Base-by-base conservation (phyloP, 208 protist species). In the Acanthamoeba triangularis region DNA sequence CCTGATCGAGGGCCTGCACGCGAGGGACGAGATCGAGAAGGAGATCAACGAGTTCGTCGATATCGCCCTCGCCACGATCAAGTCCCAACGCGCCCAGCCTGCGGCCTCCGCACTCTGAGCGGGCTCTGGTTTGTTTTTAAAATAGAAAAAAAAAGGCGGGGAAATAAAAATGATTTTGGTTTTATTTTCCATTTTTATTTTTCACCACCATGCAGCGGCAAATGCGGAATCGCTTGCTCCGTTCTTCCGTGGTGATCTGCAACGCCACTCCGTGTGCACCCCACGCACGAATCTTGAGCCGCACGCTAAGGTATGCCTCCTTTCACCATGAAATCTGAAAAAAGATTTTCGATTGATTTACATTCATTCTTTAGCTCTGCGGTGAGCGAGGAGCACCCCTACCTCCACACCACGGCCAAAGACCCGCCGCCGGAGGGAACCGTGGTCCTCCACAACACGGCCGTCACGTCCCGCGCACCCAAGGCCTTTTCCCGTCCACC, bases 21-120 rank as follows among this genome's bases (percentile, higher is more conserved):
- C 20, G 37, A 41, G 54, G 7, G 54, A 23, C 13, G 93, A 95
- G 52, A 47, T 95, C 0, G 76, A 93, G 47, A 92, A 87, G 44
- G 93, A 95, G 54, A 95, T 95, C 54, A 72, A 95, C 56, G 18
- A 61, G 18, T 93, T 95, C n/a, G 63, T 95, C 8, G 93, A 87
- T 10, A 18, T 95, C 23, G 80, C 88, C 33, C 76, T 84, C 30
- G 63, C 33, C 61, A 41, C 11, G 20, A 91, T 72, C 49, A 87
- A 59, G 78, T 18, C 78, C 14, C 65, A 30, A 23, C 74, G 74
- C 25, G 74, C 74, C 16, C 23, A 37, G 7, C 74, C 5, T 8
- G 30, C 8, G 1, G 37, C n/a, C 18, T 1, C 23, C n/a, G 3
- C n/a, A 0, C 69, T 78, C 16, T 78, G 33, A 78, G 2, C 16